Percentiles rank a stretch among this genome's conserved stretches.
phyloP scores from a whole-genome alignment of 768 basidiomycete genomes.

The Clitopilus hobsonii region DNA sequence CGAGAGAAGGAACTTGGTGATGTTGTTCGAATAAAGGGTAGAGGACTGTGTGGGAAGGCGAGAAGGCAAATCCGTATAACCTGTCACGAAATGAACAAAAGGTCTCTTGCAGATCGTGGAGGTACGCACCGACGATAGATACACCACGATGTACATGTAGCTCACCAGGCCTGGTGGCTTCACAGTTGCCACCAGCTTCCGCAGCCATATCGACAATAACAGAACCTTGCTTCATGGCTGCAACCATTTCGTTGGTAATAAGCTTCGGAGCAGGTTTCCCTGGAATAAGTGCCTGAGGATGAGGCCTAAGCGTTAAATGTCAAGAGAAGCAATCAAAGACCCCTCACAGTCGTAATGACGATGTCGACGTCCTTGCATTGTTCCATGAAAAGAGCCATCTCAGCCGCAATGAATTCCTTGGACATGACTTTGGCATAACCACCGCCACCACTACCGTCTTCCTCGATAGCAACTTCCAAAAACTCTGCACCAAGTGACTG shows the following conservation, averaged over 20 bases:
- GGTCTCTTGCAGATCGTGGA: neutral
- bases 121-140: conserved; percentile 65
- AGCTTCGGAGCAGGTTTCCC: conserved; percentile 84
- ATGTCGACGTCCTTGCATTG: conserved; percentile 90
- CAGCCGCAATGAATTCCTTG: conserved; percentile 83
- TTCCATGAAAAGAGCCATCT: conserved; percentile 84
- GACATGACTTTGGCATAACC: conserved; percentile 92
- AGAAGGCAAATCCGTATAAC: conserved; percentile 84
- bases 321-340: neutral
- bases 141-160: conserved; percentile 67
- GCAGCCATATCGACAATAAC: conserved; percentile 85
- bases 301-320: neutral
- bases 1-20: conserved; percentile 84
- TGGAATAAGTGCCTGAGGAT: conserved; percentile 68
- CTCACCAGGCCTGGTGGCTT: conserved; percentile 75
- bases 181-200: conserved; percentile 89
- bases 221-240: conserved; percentile 90
- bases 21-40: conserved; percentile 87
- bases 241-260: conserved; percentile 81
- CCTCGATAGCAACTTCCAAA: conserved; percentile 73
- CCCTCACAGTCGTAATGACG: conserved; percentile 76
- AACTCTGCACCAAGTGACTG: conserved; percentile 90
- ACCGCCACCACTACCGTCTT: conserved; percentile 78
- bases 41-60: conserved; percentile 86
- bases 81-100: conserved; percentile 26